Evolutionary conservation across 2,329 filamentous ascomycete genomes (phyloP).

Genomic region (Curvularia eragrostidis): DNA sequence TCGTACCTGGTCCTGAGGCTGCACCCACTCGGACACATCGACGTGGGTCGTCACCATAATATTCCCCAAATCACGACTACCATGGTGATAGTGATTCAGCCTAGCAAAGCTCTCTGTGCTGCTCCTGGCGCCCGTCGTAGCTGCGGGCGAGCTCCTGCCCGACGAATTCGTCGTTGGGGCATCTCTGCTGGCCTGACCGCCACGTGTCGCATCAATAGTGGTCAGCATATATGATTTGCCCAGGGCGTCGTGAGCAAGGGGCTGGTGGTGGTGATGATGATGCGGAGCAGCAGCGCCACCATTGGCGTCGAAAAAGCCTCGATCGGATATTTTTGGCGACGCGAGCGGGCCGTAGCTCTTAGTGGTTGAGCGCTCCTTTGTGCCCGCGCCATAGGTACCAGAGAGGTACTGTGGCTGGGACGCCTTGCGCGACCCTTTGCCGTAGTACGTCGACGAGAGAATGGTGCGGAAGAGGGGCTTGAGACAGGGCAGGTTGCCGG

Average conservation of each 20-base stretch:
- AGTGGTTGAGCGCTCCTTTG: conserved; percentile 13
- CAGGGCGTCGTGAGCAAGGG: not conserved
- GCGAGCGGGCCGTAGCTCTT: conserved; percentile 17
- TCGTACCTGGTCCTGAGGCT: not conserved
- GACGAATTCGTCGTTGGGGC: not conserved
- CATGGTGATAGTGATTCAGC: conserved; percentile 5
- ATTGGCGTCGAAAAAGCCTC: conserved; percentile 6
- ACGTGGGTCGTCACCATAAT: conserved; percentile 24
- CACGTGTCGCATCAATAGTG: conserved; percentile 13
- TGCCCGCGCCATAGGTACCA: conserved; percentile 27
- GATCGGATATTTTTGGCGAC: conserved; percentile 9
- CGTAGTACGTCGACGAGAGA: conserved; percentile 45
- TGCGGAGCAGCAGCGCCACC: too few relatives aligned
- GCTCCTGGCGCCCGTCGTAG: not conserved
- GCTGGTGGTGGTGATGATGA: too few relatives aligned
- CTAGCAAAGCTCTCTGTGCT: conserved; percentile 13
- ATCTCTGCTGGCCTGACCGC: not conserved
- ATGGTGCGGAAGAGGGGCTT: conserved; percentile 52
- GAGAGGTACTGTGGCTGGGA: conserved; percentile 21
- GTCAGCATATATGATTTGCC: conserved; percentile 21
- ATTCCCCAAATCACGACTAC: conserved; percentile 3
- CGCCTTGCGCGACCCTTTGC: conserved; percentile 28
- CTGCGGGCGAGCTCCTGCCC: conserved; percentile 10
- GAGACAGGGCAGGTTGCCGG: conserved; percentile 53
- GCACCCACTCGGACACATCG: conserved; percentile 17